Evolutionary conservation across 352 stramenopile species (phyloP).

Genomic region (Phytophthora ohioensis): DNA sequence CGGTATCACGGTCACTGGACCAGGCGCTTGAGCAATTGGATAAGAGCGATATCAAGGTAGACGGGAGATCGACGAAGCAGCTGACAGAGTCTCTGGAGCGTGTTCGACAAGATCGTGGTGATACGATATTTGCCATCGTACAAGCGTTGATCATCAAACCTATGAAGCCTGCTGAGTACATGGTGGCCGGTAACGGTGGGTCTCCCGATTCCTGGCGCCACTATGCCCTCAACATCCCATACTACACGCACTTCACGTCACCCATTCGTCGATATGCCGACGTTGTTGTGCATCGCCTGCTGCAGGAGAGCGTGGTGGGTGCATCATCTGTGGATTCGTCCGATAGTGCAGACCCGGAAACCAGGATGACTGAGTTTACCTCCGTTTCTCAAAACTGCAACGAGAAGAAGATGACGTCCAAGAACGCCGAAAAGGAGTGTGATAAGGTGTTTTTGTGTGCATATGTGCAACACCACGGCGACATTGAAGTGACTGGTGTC

Average conservation of each 20-base stretch:
- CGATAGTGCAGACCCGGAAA: conserved; percentile 23
- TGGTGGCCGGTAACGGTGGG: conserved; percentile 82
- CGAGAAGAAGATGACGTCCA: conserved; percentile 86
- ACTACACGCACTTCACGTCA: conserved; percentile 99
- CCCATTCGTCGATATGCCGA: conserved; percentile 96
- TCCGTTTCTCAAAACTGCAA: conserved; percentile 83
- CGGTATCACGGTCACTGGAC: conserved; percentile 62
- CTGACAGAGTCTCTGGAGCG: conserved; percentile 88
- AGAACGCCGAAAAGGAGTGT: conserved; percentile 80
- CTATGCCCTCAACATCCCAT: conserved; percentile 97
- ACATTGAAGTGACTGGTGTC: conserved; percentile 69
- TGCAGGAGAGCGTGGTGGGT: conserved; percentile 59
- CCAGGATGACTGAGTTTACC: conserved; percentile 50
- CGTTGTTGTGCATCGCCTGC: conserved; percentile 78
- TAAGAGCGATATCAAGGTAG: conserved; percentile 77
- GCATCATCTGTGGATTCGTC: conserved; percentile 15
- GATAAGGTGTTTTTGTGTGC: conserved; percentile 86
- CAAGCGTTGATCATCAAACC: conserved; percentile 95
- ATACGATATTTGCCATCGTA: conserved; percentile 86
- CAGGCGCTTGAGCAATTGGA: conserved; percentile 52
- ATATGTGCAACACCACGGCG: conserved; percentile 72
- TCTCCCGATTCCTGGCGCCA: conserved; percentile 90
- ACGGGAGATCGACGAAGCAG: conserved; percentile 81
- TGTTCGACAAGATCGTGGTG: conserved; percentile 77
- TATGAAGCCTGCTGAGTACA: conserved; percentile 96